These are phyloP conservation scores for Termitomyces bulborhizus DNA, from an alignment of 768 basidiomycete species.

Conservation along the genomic window DNA sequence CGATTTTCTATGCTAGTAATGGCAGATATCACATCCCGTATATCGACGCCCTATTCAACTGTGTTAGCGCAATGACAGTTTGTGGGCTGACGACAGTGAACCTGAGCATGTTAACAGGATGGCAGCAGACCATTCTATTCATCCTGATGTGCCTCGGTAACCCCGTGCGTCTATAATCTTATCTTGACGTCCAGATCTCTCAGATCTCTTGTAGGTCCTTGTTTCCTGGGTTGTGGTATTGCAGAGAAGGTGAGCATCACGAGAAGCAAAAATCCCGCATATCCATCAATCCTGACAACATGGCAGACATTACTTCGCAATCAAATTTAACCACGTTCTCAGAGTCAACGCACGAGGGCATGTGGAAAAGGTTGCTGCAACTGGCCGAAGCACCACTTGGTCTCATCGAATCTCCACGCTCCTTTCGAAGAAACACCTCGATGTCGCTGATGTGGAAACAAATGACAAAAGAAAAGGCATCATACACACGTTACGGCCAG, in stretches of 20 bases:
- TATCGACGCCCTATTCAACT: slow-evolving; percentile 74
- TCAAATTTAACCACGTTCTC: slow-evolving; percentile 44
- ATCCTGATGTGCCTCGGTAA: slow-evolving; percentile 74
- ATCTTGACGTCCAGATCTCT: background rate
- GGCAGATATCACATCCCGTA: slow-evolving; percentile 65
- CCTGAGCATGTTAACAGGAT: slow-evolving; percentile 58
- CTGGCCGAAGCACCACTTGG: slow-evolving; percentile 14
- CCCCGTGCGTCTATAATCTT: slow-evolving; percentile 46
- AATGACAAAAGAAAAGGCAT: slow-evolving; percentile 17
- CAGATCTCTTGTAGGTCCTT: slow-evolving; percentile 41
- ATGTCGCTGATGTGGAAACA: slow-evolving; percentile 19
- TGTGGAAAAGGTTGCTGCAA: slow-evolving; percentile 6
- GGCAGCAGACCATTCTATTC: slow-evolving; percentile 68
- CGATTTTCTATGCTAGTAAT: slow-evolving; percentile 80
- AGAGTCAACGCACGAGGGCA: slow-evolving; percentile 6
- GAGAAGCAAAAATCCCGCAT: slow-evolving; percentile 5
- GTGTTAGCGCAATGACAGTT: slow-evolving; percentile 71
- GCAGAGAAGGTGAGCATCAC: slow-evolving; percentile 51
- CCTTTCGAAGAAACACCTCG: slow-evolving; percentile 21
- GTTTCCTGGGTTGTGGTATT: slow-evolving; percentile 84
- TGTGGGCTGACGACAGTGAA: slow-evolving; percentile 72
- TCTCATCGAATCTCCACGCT: slow-evolving; percentile 25
- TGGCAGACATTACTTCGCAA: slow-evolving; percentile 61
- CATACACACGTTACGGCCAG: slow-evolving; percentile 43
- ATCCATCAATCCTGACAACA: slow-evolving; percentile 4